Evolutionary conservation across 352 stramenopile genomes (phyloP).

Genomic region (Phytopythium mirpurense): DNA sequence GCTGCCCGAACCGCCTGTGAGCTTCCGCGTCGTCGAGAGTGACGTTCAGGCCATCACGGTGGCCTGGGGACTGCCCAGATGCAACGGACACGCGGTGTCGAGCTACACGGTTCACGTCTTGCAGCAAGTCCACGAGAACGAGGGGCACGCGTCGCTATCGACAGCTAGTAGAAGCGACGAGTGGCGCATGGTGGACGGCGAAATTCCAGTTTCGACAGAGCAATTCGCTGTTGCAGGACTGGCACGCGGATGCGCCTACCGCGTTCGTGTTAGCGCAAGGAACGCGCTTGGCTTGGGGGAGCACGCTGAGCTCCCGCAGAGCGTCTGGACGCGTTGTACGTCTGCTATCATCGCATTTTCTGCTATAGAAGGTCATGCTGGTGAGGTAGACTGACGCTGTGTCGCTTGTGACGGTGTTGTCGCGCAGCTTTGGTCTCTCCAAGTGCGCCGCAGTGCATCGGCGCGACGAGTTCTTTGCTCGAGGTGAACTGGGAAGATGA

Average conservation of each 20-base stretch:
- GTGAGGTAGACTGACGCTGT: background rate
- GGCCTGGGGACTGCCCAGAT: slow-evolving; percentile 38
- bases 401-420: background rate
- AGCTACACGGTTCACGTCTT: slow-evolving; percentile 14
- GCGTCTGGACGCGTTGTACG: slow-evolving; percentile 22
- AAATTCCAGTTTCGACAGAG: slow-evolving; percentile 13
- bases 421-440: slow-evolving; percentile 18
- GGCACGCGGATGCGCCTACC: slow-evolving; percentile 9
- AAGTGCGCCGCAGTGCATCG: slow-evolving; percentile 12
- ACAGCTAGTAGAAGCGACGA: background rate
- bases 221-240: slow-evolving; percentile 7
- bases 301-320: slow-evolving; percentile 2
- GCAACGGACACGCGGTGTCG: slow-evolving; percentile 38
- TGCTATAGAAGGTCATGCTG: background rate
- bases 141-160: background rate
- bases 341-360: background rate
- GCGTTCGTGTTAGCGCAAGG: slow-evolving; percentile 14
- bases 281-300: slow-evolving; percentile 19
- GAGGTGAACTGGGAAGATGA: slow-evolving; percentile 15
- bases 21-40: slow-evolving; percentile 28
- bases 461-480: slow-evolving; percentile 17
- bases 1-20: slow-evolving; percentile 29
- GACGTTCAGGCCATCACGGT: slow-evolving; percentile 29
- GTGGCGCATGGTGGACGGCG: slow-evolving; percentile 7
- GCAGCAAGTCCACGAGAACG: background rate